These are phyloP conservation scores for Xylaria curta DNA, from an alignment of 495 filamentous ascomycete species.

Conservation along the genomic window DNA sequence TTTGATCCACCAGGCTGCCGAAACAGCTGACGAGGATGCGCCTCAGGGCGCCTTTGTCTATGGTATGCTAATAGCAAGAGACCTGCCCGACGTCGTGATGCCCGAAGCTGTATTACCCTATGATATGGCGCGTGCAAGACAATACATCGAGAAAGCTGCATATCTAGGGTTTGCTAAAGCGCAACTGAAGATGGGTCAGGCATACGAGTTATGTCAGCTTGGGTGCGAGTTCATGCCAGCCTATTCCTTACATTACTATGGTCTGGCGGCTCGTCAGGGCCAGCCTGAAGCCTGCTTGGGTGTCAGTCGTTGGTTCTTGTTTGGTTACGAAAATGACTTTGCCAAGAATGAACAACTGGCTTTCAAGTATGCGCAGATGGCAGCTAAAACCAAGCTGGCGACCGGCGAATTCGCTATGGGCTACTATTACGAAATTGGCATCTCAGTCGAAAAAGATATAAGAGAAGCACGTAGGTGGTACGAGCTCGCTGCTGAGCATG, in stretches of 20 bases:
- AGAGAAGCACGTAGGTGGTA: slow-evolving; percentile 91
- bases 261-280: slow-evolving; percentile 84
- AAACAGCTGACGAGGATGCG: slow-evolving; percentile 93
- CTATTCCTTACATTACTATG: slow-evolving; percentile 93
- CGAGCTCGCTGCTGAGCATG: slow-evolving; percentile 83
- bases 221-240: slow-evolving; percentile 95
- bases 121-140: slow-evolving; percentile 75
- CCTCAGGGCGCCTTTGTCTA: slow-evolving; percentile 97
- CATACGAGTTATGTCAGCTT: slow-evolving; percentile 91
- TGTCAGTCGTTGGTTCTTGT: slow-evolving; percentile 98
- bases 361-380: slow-evolving; percentile 86
- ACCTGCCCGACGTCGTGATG: slow-evolving; percentile 85
- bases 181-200: slow-evolving; percentile 95
- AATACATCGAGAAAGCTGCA: slow-evolving; percentile 95
- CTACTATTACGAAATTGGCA: slow-evolving; percentile 96
- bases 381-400: slow-evolving; percentile 77
- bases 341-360: slow-evolving; percentile 94
- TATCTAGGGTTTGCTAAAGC: slow-evolving; percentile 97
- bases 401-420: slow-evolving; percentile 97
- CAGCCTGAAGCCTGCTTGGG: slow-evolving; percentile 94
- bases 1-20: slow-evolving; percentile 80
- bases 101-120: slow-evolving; percentile 73
- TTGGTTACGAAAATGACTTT: slow-evolving; percentile 88
- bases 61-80: slow-evolving; percentile 90
- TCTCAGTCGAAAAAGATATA: slow-evolving; percentile 80